phyloP scores from a whole-genome alignment of 2,329 filamentous ascomycete species.

The Hansfordia pulvinata region DNA sequence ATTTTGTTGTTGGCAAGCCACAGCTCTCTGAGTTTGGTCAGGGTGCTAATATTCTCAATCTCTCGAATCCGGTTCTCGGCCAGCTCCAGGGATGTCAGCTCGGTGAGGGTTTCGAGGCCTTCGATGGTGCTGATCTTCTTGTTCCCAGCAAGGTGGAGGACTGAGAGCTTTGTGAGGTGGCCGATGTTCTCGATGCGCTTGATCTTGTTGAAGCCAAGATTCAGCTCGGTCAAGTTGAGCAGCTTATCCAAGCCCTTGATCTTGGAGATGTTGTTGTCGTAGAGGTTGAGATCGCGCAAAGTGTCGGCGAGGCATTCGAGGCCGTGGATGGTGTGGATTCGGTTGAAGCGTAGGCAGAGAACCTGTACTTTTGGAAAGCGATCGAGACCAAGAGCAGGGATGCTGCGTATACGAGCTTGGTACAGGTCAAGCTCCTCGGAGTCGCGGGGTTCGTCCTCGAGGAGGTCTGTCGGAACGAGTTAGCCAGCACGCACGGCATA shows the following conservation, averaged over 20 bases:
- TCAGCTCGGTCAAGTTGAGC: constrained; percentile 61
- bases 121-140: constrained; percentile 87
- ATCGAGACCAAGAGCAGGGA: constrained; percentile 65
- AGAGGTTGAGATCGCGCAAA: constrained; percentile 78
- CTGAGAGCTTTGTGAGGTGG: constrained; percentile 63
- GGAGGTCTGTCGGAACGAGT: constrained; percentile 30
- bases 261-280: constrained; percentile 89
- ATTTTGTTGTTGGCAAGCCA: constrained; percentile 98
- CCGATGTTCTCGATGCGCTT: constrained; percentile 89
- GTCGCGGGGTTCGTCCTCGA: constrained; percentile 45
- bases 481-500: background rate
- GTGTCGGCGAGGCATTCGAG: constrained; percentile 51
- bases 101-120: constrained; percentile 59
- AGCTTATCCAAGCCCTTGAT: constrained; percentile 73
- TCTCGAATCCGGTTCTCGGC: constrained; percentile 85
- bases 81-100: constrained; percentile 74
- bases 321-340: constrained; percentile 68
- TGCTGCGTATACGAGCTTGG: constrained; percentile 73
- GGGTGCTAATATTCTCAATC: constrained; percentile 69
- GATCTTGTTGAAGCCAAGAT: constrained; percentile 98
- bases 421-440: constrained; percentile 75
- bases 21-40: constrained; percentile 70
- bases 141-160: constrained; percentile 90
- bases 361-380: constrained; percentile 66
- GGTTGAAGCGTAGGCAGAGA: constrained; percentile 86